Evolutionary conservation across 2,329 filamentous ascomycete genomes (phyloP).

Genomic region (Colletotrichum liriopes): DNA sequence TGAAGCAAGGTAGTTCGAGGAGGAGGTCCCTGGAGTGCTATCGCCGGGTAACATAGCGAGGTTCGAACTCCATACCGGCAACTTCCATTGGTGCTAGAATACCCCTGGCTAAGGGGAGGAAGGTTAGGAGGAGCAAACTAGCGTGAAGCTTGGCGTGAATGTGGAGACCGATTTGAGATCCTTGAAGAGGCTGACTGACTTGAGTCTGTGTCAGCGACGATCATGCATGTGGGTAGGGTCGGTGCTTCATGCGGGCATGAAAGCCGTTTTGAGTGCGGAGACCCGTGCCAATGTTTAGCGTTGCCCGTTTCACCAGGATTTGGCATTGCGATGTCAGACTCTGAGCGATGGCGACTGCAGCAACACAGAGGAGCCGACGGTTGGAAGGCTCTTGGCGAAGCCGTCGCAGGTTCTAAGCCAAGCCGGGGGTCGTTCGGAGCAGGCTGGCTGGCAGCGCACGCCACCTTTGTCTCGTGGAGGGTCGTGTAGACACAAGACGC

Average conservation of each 20-base stretch:
- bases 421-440: slow-evolving; percentile 12
- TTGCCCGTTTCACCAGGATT: slow-evolving; percentile 35
- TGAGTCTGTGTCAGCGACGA: slow-evolving; percentile 37
- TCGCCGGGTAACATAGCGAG: not conserved
- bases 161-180: slow-evolving; percentile 11
- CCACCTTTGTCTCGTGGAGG: slow-evolving; percentile 10
- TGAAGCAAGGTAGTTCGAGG: slow-evolving; percentile 9
- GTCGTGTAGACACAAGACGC: slow-evolving; percentile 3
- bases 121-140: slow-evolving; percentile 24
- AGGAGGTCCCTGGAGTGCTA: not conserved
- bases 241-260: slow-evolving; percentile 31
- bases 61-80: slow-evolving; percentile 1
- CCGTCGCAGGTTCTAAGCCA: slow-evolving; percentile 12
- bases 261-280: slow-evolving; percentile 37
- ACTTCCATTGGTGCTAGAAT: slow-evolving; percentile 9
- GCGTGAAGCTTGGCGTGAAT: slow-evolving; percentile 33
- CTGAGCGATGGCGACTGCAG: slow-evolving; percentile 22
- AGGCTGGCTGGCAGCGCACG: slow-evolving; percentile 22
- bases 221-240: slow-evolving; percentile 40
- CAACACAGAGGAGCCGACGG: slow-evolving; percentile 14
- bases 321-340: slow-evolving; percentile 24
- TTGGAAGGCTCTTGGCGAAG: slow-evolving; percentile 17
- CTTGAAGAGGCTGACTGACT: slow-evolving; percentile 24
- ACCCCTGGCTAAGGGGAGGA: slow-evolving; percentile 18
- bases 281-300: slow-evolving; percentile 36